Base-by-base conservation (phyloP, 2,329 filamentous ascomycete genomes). In the Nemania sp. region DNA sequence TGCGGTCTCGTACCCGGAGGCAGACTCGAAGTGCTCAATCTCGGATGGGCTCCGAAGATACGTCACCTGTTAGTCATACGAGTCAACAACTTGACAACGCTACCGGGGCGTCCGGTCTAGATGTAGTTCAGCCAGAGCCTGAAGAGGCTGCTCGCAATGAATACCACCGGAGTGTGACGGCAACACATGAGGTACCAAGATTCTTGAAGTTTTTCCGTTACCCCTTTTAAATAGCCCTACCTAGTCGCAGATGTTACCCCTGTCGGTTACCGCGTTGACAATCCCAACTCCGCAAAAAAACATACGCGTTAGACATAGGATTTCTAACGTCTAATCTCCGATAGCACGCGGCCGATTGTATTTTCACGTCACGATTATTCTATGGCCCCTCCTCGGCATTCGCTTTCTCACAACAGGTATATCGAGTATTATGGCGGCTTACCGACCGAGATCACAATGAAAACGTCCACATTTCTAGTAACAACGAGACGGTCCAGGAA, bases 301-400 rank as follows among this genome's bases (percentile, higher is more conserved):
- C n/a, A n/a, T n/a, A 8, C 29, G 5, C 29, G 4, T 8, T 32
- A 32, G 8, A 32, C 29, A 32, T 32, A 4, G 4, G 8, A 8
- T 32, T 32, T 32, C 29, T 32, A 8, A 32, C 29, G 8, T 32
- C 41, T 43, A 3, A 13, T 41, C 22, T n/a, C 49, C 6, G 11
- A 60, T 29, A 60, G 57, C 53, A 55, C 5, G 51, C 51, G 22
- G 20, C 64, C n/a, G 64, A 66, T 22, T 61, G 52, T 52, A 61
- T 49, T 43, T 56, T 54, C 15, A 61, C 64, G 2, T 66, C 64
- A 6, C 57, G 64, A 5, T 47, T 66, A 38, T 66, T 66, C 29
- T 66, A 66, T 53, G 64, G 64, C 15, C 64, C 64, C n/a, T 66
- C 64, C 10, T 66, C 64, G 15, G 20, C 64, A 29, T 66, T 66